Conservation (phyloP, 306 rosid species). For the Prunus dulcis region DNA sequence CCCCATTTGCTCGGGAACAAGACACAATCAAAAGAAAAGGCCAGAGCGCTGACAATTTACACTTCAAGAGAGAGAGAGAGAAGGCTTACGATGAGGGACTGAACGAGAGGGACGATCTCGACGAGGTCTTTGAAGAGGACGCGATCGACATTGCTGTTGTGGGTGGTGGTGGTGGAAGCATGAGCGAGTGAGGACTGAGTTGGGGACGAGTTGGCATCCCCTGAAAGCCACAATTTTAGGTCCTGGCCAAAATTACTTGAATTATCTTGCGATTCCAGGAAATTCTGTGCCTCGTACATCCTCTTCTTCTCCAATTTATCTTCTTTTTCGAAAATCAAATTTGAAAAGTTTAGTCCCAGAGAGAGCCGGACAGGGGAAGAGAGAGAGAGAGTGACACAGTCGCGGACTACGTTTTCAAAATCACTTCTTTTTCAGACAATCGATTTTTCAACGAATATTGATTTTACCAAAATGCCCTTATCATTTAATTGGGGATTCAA, state of each 20-base stretch:
- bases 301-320: background rate
- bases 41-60: background rate
- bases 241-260: slow-evolving; percentile 45
- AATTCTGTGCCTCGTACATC: slow-evolving; percentile 68
- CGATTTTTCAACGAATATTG: background rate
- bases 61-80: background rate
- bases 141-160: slow-evolving; percentile 63
- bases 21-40: background rate
- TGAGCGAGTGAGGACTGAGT: slow-evolving; percentile 36
- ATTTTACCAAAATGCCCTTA: background rate
- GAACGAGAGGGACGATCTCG: slow-evolving; percentile 84
- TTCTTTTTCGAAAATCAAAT: background rate
- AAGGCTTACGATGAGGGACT: slow-evolving; percentile 69
- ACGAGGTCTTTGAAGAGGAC: slow-evolving; percentile 86
- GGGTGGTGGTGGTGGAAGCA: slow-evolving; percentile 24
- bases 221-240: slow-evolving; percentile 74
- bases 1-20: slow-evolving; percentile 8
- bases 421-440: background rate
- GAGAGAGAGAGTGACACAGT: background rate
- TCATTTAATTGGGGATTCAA: background rate
- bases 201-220: slow-evolving; percentile 44
- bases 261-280: slow-evolving; percentile 56
- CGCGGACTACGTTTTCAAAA: background rate
- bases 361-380: background rate
- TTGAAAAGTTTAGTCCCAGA: background rate